Base-by-base conservation (phyloP, 2,329 filamentous ascomycete genomes). In the Nothomitra cinnamomea region DNA sequence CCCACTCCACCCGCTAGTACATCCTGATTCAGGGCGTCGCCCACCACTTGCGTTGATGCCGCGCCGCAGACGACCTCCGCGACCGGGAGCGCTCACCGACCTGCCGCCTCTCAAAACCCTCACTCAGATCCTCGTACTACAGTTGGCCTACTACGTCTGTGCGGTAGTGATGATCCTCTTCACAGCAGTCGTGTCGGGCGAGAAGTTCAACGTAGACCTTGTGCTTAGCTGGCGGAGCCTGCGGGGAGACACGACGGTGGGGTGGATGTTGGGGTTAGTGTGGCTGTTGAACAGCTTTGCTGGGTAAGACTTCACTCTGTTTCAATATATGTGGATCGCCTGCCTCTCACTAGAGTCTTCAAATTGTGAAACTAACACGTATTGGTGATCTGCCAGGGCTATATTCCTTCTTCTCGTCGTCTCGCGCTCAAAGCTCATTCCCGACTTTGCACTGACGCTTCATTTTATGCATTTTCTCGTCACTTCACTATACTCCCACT, bases 381-480 rank as follows among this genome's bases (percentile, higher is more conserved):
- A 17, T 22, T 5, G 21, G 28, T 4, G 28, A 32, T 32, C 10
- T 32, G 15, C 56, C 63, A 96, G 90, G 64, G 80, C 87, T 42
- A 79, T 94, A 55, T 85, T 87, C 42, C 83, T 95, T 55, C 79
- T 95, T 51, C 70, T 90, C 53, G 73, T 96, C 55, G 80, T 98
- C 60, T 82, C 83, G 19, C 87, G 92, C 57, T 92, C 85, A 49
- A 96, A 96, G 67, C 83, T 96, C 56, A 85, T 96, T 51, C 87
- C 87, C 60, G 92, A 98, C 69, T 98, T 96, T 66, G 86, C 87
- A 32, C 72, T 95, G 22, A 95, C 90, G 1, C 77, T 95, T 17
- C 87, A 94, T 70, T 77, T 85, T 65, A 72, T 95, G 42, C 86
- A 95, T 65, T 77, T 95, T 53, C 58, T 92, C 61, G 67, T 87